phyloP scores from a whole-genome alignment of 2,329 filamentous ascomycete genomes.

The Lasiodiplodia sp. region DNA sequence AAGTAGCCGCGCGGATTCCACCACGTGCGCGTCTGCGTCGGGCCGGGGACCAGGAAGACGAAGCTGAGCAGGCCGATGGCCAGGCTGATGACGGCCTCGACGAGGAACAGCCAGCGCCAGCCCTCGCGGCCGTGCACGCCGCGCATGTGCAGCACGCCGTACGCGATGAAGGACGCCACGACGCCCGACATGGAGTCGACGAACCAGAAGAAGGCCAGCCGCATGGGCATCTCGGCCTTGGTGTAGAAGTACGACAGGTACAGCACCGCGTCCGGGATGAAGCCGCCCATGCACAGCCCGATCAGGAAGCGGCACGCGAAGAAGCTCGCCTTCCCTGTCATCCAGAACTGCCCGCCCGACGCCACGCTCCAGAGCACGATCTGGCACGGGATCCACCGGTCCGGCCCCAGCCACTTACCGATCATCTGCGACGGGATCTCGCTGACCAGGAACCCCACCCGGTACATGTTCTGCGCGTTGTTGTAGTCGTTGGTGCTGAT shows the following conservation, averaged over 20 bases:
- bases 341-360: slow-evolving; percentile 55
- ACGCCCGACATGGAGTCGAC: slow-evolving; percentile 67
- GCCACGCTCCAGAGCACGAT: slow-evolving; percentile 67
- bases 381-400: slow-evolving; percentile 66
- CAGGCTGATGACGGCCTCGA: slow-evolving; percentile 65
- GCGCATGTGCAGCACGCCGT: slow-evolving; percentile 68
- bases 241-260: slow-evolving; percentile 71
- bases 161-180: slow-evolving; percentile 49
- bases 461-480: slow-evolving; percentile 66
- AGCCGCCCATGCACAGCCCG: slow-evolving; percentile 61
- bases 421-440: slow-evolving; percentile 56
- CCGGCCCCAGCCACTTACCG: slow-evolving; percentile 54
- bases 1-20: slow-evolving; percentile 72
- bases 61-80: slow-evolving; percentile 60
- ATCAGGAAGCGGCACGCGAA: slow-evolving; percentile 52
- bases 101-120: slow-evolving; percentile 70
- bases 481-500: slow-evolving; percentile 50
- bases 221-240: slow-evolving; percentile 65
- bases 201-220: slow-evolving; percentile 73
- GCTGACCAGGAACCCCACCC: slow-evolving; percentile 74
- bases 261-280: slow-evolving; percentile 69
- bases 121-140: slow-evolving; percentile 64
- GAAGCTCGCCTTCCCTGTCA: slow-evolving; percentile 34
- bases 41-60: slow-evolving; percentile 54
- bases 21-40: slow-evolving; percentile 69